Evolutionary conservation across 2,329 filamentous ascomycete genomes (phyloP).

Genomic region (Aspergillus sp.): DNA sequence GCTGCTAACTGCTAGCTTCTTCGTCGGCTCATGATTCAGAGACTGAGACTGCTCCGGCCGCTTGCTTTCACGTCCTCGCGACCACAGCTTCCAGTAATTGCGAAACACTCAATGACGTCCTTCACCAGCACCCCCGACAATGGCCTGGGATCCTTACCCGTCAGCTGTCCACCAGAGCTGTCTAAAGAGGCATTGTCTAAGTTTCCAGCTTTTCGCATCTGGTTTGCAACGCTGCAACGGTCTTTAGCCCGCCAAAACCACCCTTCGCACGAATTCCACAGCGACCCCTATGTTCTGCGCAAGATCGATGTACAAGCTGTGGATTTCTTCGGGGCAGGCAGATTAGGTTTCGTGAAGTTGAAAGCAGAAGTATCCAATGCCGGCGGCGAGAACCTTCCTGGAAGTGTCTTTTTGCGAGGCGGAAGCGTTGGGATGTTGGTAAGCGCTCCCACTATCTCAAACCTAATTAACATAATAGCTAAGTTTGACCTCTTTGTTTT

Average conservation of each 20-base stretch:
- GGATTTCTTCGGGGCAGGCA: constrained; percentile 51
- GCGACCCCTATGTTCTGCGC: constrained; percentile 51
- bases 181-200: constrained; percentile 45
- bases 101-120: constrained; percentile 37
- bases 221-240: constrained; percentile 51
- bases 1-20: neutral
- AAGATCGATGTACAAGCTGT: constrained; percentile 55
- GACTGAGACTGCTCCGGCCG: neutral
- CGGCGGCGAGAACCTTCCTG: constrained; percentile 52
- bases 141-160: constrained; percentile 33
- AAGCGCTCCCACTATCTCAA: constrained; percentile 16
- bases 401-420: constrained; percentile 58
- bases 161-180: constrained; percentile 47
- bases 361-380: constrained; percentile 55
- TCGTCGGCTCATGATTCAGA: constrained; percentile 13
- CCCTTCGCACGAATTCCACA: constrained; percentile 51
- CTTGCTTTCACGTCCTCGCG: constrained; percentile 4
- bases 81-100: constrained; percentile 4
- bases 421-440: constrained; percentile 60
- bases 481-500: neutral
- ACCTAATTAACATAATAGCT: neutral
- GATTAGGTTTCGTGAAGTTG: constrained; percentile 59
- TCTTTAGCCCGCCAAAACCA: constrained; percentile 50
- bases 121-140: constrained; percentile 40
- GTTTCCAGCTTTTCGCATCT: constrained; percentile 57